Percentiles rank a stretch among this genome's conserved stretches.
Conservation (phyloP, 768 basidiomycete genomes). For the Boletus subcaerulescens region DNA sequence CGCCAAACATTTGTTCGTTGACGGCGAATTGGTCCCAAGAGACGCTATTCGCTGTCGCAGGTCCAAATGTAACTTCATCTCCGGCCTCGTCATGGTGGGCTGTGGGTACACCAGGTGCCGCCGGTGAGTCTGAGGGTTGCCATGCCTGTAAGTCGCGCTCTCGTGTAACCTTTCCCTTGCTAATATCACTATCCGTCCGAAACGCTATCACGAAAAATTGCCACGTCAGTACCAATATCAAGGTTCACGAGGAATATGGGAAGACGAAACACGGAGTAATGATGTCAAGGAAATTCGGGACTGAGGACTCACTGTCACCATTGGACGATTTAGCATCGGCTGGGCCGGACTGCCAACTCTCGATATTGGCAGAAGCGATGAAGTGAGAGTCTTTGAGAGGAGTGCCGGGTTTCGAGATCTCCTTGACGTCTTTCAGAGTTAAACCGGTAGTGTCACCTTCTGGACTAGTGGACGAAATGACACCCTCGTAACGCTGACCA, state of each 20-base stretch:
- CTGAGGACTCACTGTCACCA: slow-evolving; percentile 59
- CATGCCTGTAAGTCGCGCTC: slow-evolving; percentile 84
- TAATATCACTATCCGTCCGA: slow-evolving; percentile 80
- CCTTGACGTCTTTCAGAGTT: slow-evolving; percentile 74
- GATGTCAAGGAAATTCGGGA: background rate
- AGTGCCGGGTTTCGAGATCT: slow-evolving; percentile 60
- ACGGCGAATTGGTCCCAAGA: slow-evolving; percentile 92
- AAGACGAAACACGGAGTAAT: background rate
- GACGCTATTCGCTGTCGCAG: slow-evolving; percentile 40
- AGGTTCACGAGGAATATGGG: background rate
- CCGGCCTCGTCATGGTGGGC: slow-evolving; percentile 32
- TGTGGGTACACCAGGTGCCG: slow-evolving; percentile 25
- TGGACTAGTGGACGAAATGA: slow-evolving; percentile 52
- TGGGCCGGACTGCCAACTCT: slow-evolving; percentile 69
- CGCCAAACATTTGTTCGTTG: slow-evolving; percentile 92
- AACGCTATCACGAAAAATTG: slow-evolving; percentile 49
- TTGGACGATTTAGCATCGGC: slow-evolving; percentile 67
- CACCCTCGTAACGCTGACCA: slow-evolving; percentile 70
- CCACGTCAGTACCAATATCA: slow-evolving; percentile 12
- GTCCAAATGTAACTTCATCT: slow-evolving; percentile 73
- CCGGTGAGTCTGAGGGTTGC: slow-evolving; percentile 45
- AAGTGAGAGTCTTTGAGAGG: slow-evolving; percentile 71
- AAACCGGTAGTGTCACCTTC: slow-evolving; percentile 74
- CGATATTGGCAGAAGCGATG: slow-evolving; percentile 70
- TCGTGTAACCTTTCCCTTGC: slow-evolving; percentile 48